These are phyloP conservation scores for Porcisia deanei DNA, from an alignment of 208 protist species.

Conservation along the genomic window DNA sequence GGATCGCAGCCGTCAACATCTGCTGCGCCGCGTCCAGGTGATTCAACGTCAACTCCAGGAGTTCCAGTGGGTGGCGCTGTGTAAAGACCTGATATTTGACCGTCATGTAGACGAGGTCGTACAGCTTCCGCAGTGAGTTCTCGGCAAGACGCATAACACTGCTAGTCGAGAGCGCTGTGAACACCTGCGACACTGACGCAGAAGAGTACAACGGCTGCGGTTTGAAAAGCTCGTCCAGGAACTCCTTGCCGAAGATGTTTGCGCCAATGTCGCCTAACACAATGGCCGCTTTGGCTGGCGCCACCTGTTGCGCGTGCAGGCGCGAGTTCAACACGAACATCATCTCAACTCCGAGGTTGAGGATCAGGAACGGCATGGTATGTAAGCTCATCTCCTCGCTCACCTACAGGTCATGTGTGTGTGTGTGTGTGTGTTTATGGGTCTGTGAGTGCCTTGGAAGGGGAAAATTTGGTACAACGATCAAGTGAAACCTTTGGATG, in stretches of 20 bases:
- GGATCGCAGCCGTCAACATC: slow-evolving; percentile 31
- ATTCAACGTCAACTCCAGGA: slow-evolving; percentile 87
- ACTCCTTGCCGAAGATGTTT: slow-evolving; percentile 73
- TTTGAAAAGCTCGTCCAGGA: slow-evolving; percentile 86
- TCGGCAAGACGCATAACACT: slow-evolving; percentile 89
- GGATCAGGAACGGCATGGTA: slow-evolving; percentile 86
- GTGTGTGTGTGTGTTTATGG: neutral
- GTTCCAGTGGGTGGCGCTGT: slow-evolving; percentile 76
- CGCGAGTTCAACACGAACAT: slow-evolving; percentile 92
- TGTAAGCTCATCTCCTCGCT: slow-evolving; percentile 51
- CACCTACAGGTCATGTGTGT: no score
- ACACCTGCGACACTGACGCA: slow-evolving; percentile 63
- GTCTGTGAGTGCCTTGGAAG: neutral
- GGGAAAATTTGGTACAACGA: no score
- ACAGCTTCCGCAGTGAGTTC: slow-evolving; percentile 90
- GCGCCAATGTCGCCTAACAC: slow-evolving; percentile 79
- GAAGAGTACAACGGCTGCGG: slow-evolving; percentile 82
- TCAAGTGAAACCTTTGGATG: no score
- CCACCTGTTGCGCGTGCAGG: slow-evolving; percentile 81
- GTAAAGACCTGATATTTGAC: slow-evolving; percentile 91
- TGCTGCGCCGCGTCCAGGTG: slow-evolving; percentile 72
- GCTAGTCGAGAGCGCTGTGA: slow-evolving; percentile 76
- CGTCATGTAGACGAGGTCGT: slow-evolving; percentile 93
- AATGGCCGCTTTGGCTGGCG: slow-evolving; percentile 35
- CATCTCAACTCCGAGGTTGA: slow-evolving; percentile 94